Percentiles rank a stretch among this genome's conserved stretches.
Conservation (phyloP, 2,329 filamentous ascomycete species). For the Pyrenochaeta sp. region DNA sequence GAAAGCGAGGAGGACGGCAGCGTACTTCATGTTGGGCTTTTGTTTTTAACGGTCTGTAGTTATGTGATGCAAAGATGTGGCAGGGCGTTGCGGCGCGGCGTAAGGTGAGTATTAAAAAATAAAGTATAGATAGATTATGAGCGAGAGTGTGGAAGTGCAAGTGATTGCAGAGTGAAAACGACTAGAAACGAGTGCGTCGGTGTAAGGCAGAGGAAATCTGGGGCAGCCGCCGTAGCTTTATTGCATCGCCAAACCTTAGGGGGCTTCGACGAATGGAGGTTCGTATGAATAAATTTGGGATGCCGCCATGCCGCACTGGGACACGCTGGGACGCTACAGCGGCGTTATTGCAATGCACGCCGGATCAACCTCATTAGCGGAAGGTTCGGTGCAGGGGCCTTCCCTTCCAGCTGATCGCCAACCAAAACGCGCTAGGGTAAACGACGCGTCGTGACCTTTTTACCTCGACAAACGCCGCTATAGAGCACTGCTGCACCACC, state of each 20-base stretch:
- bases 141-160: conserved; percentile 26
- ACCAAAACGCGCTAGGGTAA: conserved; percentile 33
- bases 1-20: conserved; percentile 57
- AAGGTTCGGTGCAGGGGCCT: conserved; percentile 25
- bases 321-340: neutral
- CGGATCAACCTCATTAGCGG: conserved; percentile 27
- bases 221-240: conserved; percentile 14
- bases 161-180: conserved; percentile 19
- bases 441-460: conserved; percentile 33
- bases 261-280: conserved; percentile 1
- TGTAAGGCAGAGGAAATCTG: conserved; percentile 15
- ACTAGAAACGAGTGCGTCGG: conserved; percentile 29
- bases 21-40: conserved; percentile 54
- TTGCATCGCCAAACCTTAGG: conserved; percentile 3
- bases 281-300: conserved; percentile 17
- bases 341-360: conserved; percentile 14
- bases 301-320: conserved; percentile 10
- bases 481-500: conserved; percentile 17
- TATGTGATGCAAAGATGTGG: conserved; percentile 5
- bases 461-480: conserved; percentile 22
- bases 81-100: conserved; percentile 1
- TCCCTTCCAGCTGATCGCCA: conserved; percentile 22
- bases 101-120: conserved; percentile 24
- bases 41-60: conserved; percentile 8
- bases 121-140: conserved; percentile 19